Base-by-base conservation (phyloP, 1,139 yeast genomes). In the Dujonia santamariae region DNA sequence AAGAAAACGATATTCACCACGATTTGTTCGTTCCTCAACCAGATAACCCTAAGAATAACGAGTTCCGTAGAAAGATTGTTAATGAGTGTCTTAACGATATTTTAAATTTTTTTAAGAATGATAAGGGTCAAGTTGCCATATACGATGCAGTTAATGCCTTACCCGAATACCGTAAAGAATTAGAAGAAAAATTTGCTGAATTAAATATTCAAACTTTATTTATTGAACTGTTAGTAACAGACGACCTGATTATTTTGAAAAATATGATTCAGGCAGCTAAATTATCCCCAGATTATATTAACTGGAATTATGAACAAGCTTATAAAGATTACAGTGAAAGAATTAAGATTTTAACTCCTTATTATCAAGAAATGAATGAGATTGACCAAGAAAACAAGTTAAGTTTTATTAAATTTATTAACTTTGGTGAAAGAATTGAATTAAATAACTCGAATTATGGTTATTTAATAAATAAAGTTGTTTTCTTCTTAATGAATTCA, bases 111-210 rank as follows among this genome's bases (percentile, higher is more conserved):
- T 87, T 85, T 55, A 73, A 74, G 40, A 73, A 77, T 24, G 86
- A 82, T 43, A 75, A 72, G 51, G 97, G 96, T 9, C 98, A 92
- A 61, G 86, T 94, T 19, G 98, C 96, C 12, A 85, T 94, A 25
- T 92, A 87, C 56, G 99, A 92, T 59, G 98, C 97, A 0, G 86
- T 92, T 38, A 92, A 94, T 58, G 95, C 95, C 2, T 64, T 83
- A 31, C 78, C 83, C 13, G 72, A 72, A 37, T 84, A 82, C 46
- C 72, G 98, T 46, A 51, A 71, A 13, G 73, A 72, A 20, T 61
- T 92, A 36, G 73, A 74, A 32, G 66, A 67, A 27, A 62, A 61
- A 38, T 80, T 90, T 49, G 61, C 67, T 9, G 63, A 66, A 26
- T 66, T 74, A 40, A 77, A 78, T 44, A 80, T 90, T 39, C 90